A percentile compares a stretch with the other conserved stretches of the same genome.
These are phyloP conservation scores for Ogataea zsoltii DNA, from an alignment of 805 yeast genomes.

Conservation along the genomic window DNA sequence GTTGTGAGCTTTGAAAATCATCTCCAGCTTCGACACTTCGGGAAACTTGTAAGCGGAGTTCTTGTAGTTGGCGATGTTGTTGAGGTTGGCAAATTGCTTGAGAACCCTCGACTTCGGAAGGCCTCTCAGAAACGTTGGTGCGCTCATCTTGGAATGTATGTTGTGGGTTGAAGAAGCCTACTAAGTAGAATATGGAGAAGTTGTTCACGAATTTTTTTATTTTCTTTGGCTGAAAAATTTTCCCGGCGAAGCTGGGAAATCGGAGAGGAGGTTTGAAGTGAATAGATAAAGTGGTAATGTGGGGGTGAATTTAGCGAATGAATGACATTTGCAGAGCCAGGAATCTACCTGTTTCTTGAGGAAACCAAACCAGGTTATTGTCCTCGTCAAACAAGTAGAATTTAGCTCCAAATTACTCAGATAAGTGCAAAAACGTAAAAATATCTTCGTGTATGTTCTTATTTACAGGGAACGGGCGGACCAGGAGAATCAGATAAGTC, in stretches of 20 bases:
- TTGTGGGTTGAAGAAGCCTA: too few relatives aligned
- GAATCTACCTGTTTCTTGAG: too few relatives aligned
- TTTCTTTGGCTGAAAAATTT: constrained; percentile 6
- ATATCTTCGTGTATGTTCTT: constrained; percentile 1
- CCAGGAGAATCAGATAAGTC: background rate
- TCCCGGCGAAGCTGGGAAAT: background rate
- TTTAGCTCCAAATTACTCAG: too few relatives aligned
- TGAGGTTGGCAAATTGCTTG: constrained; percentile 51
- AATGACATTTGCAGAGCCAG: too few relatives aligned
- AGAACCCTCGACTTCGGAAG: constrained; percentile 43
- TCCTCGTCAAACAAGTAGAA: too few relatives aligned
- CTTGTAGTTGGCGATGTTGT: constrained; percentile 51
- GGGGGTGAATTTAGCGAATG: too few relatives aligned
- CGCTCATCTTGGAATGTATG: constrained; percentile 6
- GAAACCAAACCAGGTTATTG: too few relatives aligned
- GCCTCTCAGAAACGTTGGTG: constrained; percentile 31
- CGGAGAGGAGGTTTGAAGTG: too few relatives aligned
- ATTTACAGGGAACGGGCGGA: background rate
- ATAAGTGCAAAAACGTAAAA: background rate
- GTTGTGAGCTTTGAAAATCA: constrained; percentile 50
- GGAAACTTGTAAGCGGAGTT: constrained; percentile 42
- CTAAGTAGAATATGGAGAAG: background rate
- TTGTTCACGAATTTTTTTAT: background rate
- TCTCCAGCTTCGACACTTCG: constrained; percentile 45
- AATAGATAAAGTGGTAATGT: too few relatives aligned